Conservation (phyloP, 1,284 basidiomycete genomes). For the Entoloma clypeatum region DNA sequence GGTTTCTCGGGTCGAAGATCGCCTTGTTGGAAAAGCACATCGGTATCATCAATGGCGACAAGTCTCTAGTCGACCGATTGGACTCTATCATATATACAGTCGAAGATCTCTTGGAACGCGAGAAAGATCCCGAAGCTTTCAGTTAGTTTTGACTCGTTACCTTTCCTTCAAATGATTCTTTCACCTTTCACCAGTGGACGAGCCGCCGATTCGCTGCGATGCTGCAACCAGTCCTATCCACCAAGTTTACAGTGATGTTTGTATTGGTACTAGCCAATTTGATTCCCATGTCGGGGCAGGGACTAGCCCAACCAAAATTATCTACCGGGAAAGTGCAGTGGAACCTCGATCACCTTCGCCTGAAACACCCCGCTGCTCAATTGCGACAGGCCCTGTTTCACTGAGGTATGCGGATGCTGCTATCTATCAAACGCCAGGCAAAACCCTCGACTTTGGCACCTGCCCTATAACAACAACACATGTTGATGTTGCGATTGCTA, state of each 20-base stretch:
- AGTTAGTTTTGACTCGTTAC: slow-evolving; percentile 10
- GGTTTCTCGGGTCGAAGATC: slow-evolving; percentile 9
- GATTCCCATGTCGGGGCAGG: neutral
- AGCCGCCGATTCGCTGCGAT: slow-evolving; percentile 2
- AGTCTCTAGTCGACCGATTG: slow-evolving; percentile 12
- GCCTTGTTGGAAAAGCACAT: slow-evolving; percentile 18
- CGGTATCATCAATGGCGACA: slow-evolving; percentile 9
- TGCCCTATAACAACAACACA: neutral
- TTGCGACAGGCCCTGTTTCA: slow-evolving; percentile 2
- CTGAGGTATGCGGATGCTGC: slow-evolving; percentile 7
- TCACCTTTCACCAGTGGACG: neutral
- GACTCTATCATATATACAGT: slow-evolving; percentile 15
- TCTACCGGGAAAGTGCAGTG: slow-evolving; percentile 4
- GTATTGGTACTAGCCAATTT: too few relatives aligned
- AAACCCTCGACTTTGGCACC: neutral
- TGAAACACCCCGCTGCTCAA: neutral
- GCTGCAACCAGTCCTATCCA: too few relatives aligned
- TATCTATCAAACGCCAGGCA: neutral
- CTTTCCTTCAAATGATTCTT: neutral
- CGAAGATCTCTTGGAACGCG: slow-evolving; percentile 16
- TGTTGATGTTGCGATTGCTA: slow-evolving; percentile 1
- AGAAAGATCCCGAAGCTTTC: slow-evolving; percentile 14
- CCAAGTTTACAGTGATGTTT: too few relatives aligned
- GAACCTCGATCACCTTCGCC: slow-evolving; percentile 2
- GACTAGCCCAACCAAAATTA: neutral